Conservation (phyloP, 768 basidiomycete genomes). For the Leccinum obscurum region DNA sequence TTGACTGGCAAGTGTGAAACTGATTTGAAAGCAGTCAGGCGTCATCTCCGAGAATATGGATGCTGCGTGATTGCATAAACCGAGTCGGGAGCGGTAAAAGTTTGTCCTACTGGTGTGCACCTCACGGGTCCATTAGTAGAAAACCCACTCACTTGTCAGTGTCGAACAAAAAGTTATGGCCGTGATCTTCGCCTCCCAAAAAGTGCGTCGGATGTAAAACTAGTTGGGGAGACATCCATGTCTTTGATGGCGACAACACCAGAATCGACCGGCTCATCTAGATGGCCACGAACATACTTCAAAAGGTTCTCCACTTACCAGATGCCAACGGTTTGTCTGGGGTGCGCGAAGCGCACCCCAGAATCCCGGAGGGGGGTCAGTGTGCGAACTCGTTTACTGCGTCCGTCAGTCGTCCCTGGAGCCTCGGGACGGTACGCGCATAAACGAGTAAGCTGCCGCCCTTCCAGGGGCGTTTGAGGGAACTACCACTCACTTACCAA, state of each 20-base stretch:
- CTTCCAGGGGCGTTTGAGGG: no score
- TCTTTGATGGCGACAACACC: neutral
- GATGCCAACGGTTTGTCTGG: no score
- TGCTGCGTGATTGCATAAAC: no score
- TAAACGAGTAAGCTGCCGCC: no score
- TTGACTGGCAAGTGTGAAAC: neutral
- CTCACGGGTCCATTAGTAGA: neutral
- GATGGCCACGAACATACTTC: slow-evolving; percentile 75
- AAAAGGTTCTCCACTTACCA: slow-evolving; percentile 80
- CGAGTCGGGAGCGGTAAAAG: slow-evolving; percentile 67
- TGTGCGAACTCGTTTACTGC: no score
- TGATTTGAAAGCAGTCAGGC: slow-evolving; percentile 42
- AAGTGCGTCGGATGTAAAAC: slow-evolving; percentile 86
- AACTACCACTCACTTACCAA: no score
- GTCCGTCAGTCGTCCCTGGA: no score
- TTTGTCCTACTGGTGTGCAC: slow-evolving; percentile 30
- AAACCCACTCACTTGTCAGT: slow-evolving; percentile 62
- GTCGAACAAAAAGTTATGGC: slow-evolving; percentile 92
- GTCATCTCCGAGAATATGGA: no score
- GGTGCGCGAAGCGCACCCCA: no score
- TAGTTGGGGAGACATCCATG: slow-evolving; percentile 27
- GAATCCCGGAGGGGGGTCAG: no score
- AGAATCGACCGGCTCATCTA: slow-evolving; percentile 56
- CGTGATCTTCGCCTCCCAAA: slow-evolving; percentile 88
- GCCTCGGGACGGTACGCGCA: no score